Evolutionary conservation across 2,329 filamentous ascomycete genomes (phyloP), one percentile per base, ranked within the genome.

Genomic region (Coniochaeta prunicola): DNA sequence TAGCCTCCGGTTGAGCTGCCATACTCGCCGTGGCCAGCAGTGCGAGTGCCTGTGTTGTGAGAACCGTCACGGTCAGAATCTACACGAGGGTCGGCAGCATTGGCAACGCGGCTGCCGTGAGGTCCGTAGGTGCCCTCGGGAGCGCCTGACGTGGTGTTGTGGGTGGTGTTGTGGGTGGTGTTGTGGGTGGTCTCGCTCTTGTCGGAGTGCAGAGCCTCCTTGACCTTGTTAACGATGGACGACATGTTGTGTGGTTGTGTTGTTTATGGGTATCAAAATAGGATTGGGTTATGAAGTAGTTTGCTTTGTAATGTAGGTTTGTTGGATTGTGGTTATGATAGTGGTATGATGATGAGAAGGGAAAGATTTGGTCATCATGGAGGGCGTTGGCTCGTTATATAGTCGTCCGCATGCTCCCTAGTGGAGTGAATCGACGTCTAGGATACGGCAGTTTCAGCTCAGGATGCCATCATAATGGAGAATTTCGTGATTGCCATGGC

Each of bases 211-310:
- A 84, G 69, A 62, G 75, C 79, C 4, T 84, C 80, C 78, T 84
- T 84, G 70, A 83, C 77, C 73, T 84, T 84, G 76, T 84, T 79
- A 68, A 83, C 71, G 67, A 85, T 73, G 65, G 72, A 71, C 71
- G 82, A 82, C 82, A 84, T 85, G 68, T 62, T 61, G 38, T 34
- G 61, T 56, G 36, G 21, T 57, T 58, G 57, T 38, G 58, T 55
- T 61, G n/a, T 17, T 48, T 60, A 48, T 48, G 21, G 34, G 45
- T 45, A 58, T 36, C 13, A 48, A 53, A 42, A 26, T 56, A 30
- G 33, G 53, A 12, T 40, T 31, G 33, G 38, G 53, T 34, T 24
- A 40, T 15, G 4, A 7, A 34, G 28, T 59, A 55, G 31, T 61
- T 36, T 56, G 33, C 26, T n/a, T 45, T 34, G 53, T 55, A 33